Conservation (phyloP, 306 rosid species). For the Crotalaria pallida region DNA sequence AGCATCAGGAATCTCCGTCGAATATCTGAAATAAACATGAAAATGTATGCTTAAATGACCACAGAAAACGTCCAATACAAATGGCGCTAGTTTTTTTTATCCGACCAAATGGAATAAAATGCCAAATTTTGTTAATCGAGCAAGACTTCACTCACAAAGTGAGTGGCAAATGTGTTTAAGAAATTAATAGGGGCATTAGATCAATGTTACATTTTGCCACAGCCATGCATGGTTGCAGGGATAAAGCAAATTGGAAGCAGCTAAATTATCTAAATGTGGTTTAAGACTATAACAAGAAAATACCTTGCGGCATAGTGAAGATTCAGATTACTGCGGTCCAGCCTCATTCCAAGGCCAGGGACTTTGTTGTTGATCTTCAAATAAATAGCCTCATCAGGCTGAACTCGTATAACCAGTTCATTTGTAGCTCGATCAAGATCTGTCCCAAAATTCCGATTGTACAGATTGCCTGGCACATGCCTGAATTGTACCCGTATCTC, state of each 20-base stretch:
- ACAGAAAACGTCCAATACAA: neutral
- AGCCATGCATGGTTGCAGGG: neutral
- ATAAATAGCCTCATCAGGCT: constrained; percentile 90
- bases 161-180: neutral
- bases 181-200: neutral
- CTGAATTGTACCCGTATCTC: constrained; percentile 94
- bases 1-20: constrained; percentile 92
- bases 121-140: neutral
- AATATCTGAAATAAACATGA: constrained; percentile 45
- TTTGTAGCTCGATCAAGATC: constrained; percentile 76
- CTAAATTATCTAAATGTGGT: neutral
- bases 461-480: constrained; percentile 86
- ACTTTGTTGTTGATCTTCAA: constrained; percentile 86
- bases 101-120: neutral
- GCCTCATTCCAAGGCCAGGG: constrained; percentile 83
- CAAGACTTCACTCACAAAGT: neutral
- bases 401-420: constrained; percentile 88
- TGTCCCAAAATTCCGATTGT: constrained; percentile 65
- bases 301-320: constrained; percentile 94
- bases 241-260: neutral
- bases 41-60: neutral
- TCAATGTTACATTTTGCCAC: neutral
- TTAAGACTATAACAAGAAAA: neutral
- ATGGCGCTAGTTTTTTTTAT: neutral
- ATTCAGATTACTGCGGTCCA: constrained; percentile 79